Evolutionary conservation across 495 filamentous ascomycete genomes (phyloP).

Genomic region (Penicillium salamii): DNA sequence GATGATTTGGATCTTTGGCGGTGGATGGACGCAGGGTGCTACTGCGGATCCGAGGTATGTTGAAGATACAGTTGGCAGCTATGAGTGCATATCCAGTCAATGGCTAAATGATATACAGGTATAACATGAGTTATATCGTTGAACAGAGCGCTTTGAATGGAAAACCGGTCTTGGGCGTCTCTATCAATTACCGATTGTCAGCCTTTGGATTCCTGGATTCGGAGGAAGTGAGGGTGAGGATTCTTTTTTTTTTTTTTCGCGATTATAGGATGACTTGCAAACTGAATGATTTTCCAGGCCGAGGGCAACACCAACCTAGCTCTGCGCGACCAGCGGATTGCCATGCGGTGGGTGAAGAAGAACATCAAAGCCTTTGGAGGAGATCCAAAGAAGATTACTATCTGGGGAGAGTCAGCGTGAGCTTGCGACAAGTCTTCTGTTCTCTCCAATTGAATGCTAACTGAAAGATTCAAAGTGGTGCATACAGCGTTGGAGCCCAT

Average conservation of each 20-base stretch:
- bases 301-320: conserved; percentile 48
- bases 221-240: conserved; percentile 34
- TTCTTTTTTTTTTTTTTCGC: background rate
- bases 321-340: conserved; percentile 50
- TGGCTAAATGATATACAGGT: too few species aligned
- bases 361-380: conserved; percentile 53
- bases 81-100: too few species aligned
- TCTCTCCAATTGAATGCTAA: conserved; percentile 1
- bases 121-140: conserved; percentile 39
- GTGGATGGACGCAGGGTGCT: conserved; percentile 46
- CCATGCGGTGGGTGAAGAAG: conserved; percentile 49
- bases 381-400: conserved; percentile 59
- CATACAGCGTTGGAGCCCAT: conserved; percentile 38
- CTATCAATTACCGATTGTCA: conserved; percentile 74
- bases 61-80: conserved; percentile 4
- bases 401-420: conserved; percentile 69
- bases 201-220: conserved; percentile 68
- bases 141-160: conserved; percentile 34
- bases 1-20: conserved; percentile 66
- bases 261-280: too few species aligned
- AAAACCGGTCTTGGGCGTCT: conserved; percentile 66
- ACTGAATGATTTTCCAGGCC: too few species aligned
- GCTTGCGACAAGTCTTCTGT: conserved; percentile 2
- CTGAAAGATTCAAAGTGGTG: conserved; percentile 18
- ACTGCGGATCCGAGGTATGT: conserved; percentile 36